Percentiles rank a stretch among this genome's conserved stretches.
Conservation (phyloP, 768 basidiomycete species). For the Naganishia onofrii region DNA sequence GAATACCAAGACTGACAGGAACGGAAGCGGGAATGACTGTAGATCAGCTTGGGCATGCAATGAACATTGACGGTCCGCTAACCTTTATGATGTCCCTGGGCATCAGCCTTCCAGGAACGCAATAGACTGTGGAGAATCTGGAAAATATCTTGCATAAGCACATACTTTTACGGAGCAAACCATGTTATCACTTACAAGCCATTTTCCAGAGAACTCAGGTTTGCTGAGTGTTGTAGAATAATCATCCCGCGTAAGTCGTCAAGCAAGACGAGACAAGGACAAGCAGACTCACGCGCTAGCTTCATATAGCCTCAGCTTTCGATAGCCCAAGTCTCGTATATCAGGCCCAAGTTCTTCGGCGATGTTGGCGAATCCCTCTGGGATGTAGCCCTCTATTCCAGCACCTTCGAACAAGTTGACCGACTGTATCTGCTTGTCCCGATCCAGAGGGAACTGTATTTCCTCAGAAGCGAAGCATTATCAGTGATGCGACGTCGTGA, state of each 20-base stretch:
- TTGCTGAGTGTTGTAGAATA: background rate
- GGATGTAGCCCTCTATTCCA: background rate
- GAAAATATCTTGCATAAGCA: background rate
- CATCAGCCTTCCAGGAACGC: slow-evolving; percentile 63
- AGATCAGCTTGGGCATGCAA: no score
- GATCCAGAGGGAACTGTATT: slow-evolving; percentile 1
- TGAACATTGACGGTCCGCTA: background rate
- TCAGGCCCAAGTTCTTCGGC: background rate
- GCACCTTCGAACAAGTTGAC: background rate
- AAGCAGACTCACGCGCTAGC: slow-evolving; percentile 23
- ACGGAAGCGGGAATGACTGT: background rate
- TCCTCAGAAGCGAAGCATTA: background rate
- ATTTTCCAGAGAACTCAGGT: slow-evolving; percentile 41
- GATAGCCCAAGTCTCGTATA: background rate
- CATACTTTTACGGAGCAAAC: background rate
- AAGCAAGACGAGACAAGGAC: background rate
- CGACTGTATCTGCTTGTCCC: background rate
- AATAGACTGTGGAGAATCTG: slow-evolving; percentile 70
- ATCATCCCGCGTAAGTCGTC: background rate
- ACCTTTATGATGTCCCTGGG: slow-evolving; percentile 62
- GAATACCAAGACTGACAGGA: slow-evolving; percentile 70
- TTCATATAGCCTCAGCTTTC: slow-evolving; percentile 9
- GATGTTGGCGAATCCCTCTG: background rate
- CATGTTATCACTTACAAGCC: slow-evolving; percentile 39
- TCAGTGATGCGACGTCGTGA: background rate